Percentiles rank a stretch among this genome's conserved stretches.
phyloP scores from a whole-genome alignment of 2,329 filamentous ascomycete genomes.

The Xylaria hypoxylon region DNA sequence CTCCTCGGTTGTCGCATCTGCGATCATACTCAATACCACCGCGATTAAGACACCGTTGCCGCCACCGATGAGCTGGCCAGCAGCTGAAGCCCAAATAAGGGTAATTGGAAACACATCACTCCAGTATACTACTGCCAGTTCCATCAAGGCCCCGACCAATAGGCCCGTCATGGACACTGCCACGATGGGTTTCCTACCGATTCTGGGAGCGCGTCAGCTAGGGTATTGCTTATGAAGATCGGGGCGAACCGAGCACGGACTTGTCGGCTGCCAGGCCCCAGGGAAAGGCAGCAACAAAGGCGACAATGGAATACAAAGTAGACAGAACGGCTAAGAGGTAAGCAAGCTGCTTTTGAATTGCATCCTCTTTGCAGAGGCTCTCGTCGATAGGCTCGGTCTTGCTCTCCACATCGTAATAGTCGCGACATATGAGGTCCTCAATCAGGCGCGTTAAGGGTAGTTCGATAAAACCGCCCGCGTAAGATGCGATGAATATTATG shows the following conservation, averaged over 20 bases:
- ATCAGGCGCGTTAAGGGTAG: constrained; percentile 52
- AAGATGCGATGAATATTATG: constrained; percentile 50
- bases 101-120: constrained; percentile 51
- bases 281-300: constrained; percentile 53
- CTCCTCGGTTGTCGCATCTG: constrained; percentile 49
- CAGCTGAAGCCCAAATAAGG: constrained; percentile 52
- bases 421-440: constrained; percentile 55
- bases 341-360: constrained; percentile 53
- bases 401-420: constrained; percentile 49
- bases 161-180: constrained; percentile 50
- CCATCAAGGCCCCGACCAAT: constrained; percentile 44
- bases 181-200: constrained; percentile 54
- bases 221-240: background rate
- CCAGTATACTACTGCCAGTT: constrained; percentile 51
- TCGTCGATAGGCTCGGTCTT: constrained; percentile 51
- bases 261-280: constrained; percentile 54
- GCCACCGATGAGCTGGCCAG: constrained; percentile 52
- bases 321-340: constrained; percentile 50
- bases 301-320: constrained; percentile 50
- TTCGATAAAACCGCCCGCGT: constrained; percentile 47
- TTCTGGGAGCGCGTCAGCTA: constrained; percentile 36
- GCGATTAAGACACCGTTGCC: constrained; percentile 51
- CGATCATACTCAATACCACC: constrained; percentile 53
- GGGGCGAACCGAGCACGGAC: constrained; percentile 28
- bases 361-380: constrained; percentile 51